Evolutionary conservation across 2,329 filamentous ascomycete genomes (phyloP).

Genomic region (Sodiomyces alkalinus): DNA sequence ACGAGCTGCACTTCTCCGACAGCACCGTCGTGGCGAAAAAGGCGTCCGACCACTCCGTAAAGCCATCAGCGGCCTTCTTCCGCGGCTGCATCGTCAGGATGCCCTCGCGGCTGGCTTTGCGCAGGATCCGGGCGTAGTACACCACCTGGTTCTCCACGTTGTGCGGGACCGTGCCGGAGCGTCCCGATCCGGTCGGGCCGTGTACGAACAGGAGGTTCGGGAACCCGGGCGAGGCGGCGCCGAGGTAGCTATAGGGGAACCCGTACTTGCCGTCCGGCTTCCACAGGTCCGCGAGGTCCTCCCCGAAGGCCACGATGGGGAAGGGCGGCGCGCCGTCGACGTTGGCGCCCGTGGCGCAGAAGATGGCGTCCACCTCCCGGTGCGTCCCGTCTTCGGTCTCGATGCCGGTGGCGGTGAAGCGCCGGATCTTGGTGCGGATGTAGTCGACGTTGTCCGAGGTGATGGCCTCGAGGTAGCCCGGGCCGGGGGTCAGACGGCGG

Average conservation of each 20-base stretch:
- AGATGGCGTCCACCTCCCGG: conserved; percentile 45
- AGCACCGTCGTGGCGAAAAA: conserved; percentile 41
- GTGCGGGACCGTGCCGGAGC: conserved; percentile 52
- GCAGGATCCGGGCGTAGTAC: conserved; percentile 50
- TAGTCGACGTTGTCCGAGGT: conserved; percentile 46
- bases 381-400: conserved; percentile 40
- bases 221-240: conserved; percentile 46
- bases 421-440: conserved; percentile 38
- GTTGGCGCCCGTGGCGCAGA: conserved; percentile 56
- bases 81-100: conserved; percentile 46
- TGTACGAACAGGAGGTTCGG: conserved; percentile 53
- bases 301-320: conserved; percentile 37
- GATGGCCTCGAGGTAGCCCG: conserved; percentile 52
- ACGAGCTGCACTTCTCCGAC: conserved; percentile 49
- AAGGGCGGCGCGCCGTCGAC: conserved; percentile 44
- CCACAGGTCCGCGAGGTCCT: conserved; percentile 42
- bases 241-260: conserved; percentile 54
- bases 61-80: conserved; percentile 46
- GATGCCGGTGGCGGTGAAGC: conserved; percentile 44
- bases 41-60: conserved; percentile 40
- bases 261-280: conserved; percentile 36
- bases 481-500: conserved; percentile 48
- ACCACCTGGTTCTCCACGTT: conserved; percentile 50
- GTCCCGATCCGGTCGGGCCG: conserved; percentile 43
- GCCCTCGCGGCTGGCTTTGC: conserved; percentile 50